A percentile compares a stretch with the other conserved stretches of the same genome.
Conservation (phyloP, 2,329 filamentous ascomycete genomes). For the Hortaea sp. region DNA sequence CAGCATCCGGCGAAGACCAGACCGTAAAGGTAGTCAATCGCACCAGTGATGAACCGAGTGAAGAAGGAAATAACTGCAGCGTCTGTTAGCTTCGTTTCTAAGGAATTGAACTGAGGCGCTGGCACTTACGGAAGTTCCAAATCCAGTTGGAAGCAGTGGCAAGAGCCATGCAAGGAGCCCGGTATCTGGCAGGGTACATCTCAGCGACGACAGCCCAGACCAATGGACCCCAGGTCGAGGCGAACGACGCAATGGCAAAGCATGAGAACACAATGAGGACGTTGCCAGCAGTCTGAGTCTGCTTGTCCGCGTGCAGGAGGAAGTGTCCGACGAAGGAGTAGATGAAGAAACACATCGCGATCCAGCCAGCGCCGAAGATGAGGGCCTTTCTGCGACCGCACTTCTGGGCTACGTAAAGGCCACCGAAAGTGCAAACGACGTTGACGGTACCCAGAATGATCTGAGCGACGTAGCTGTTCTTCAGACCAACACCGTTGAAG, state of each 20-base stretch:
- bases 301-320: conserved; percentile 24
- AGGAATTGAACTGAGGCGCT: background rate
- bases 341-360: conserved; percentile 50
- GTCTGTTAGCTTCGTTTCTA: background rate
- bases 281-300: conserved; percentile 39
- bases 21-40: conserved; percentile 31
- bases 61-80: conserved; percentile 23
- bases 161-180: conserved; percentile 45
- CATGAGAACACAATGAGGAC: conserved; percentile 60
- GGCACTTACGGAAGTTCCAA: conserved; percentile 19
- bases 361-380: conserved; percentile 37
- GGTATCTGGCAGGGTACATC: conserved; percentile 45
- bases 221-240: conserved; percentile 59
- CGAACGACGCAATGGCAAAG: conserved; percentile 56
- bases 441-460: conserved; percentile 41
- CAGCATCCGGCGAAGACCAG: conserved; percentile 30
- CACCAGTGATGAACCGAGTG: conserved; percentile 27
- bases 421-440: conserved; percentile 37
- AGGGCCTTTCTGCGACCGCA: conserved; percentile 35
- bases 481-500: conserved; percentile 14
- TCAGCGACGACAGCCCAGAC: conserved; percentile 59
- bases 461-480: conserved; percentile 30
- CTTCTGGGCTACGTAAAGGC: conserved; percentile 38
- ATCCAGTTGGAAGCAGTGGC: conserved; percentile 55
- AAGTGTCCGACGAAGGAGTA: conserved; percentile 39